Evolutionary conservation across 805 yeast species (phyloP), one percentile per base, ranked within the genome.

Genomic region (Debaryomyces castellii): DNA sequence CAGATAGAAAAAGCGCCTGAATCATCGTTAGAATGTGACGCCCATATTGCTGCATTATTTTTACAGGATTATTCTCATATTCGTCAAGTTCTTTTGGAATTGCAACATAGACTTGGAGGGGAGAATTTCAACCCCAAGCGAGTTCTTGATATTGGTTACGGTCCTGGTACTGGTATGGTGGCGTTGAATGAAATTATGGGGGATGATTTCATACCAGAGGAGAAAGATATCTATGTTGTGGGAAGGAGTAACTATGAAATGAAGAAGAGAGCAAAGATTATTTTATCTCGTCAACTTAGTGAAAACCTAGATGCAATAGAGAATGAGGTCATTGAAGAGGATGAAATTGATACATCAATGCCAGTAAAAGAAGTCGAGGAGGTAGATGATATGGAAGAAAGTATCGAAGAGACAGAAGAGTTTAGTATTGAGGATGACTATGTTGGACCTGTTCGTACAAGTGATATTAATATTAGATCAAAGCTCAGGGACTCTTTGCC

Each of bases 101-200:
- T 90, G 28, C 73, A 79, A 52, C 61, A 65, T 36, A 71, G 91
- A 34, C 62, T 75, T 17, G 85, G 83, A 0, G 65, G 59, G 5
- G 69, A 67, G 0, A 57, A 59, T 40, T 87, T 89, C 68, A 63
- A 63, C 18, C 97, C 97, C 0, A 58, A 75, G 23, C 70, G 79
- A 4, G 79, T 94, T 0, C 70, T 94, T 41, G 95, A 89, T 57
- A 79, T 89, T 11, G 92, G 96, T 0, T 83, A 77, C 59, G 98
- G 99, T 0, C 98, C 99, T 1, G 92, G 89, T 1, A 85, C 95
- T 0, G 97, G 97, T 1, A 82, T 94, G 72, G 67, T 91, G 12
- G 98, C 96, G 0, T 69, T 90, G 43, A 89, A 91, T 58, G 96
- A 90, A 56, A 55, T 91, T 1, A 80, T 89, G 82, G 90, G 87